Evolutionary conservation across 345 rosid genomes (phyloP).

Genomic region (Brassica incana): DNA sequence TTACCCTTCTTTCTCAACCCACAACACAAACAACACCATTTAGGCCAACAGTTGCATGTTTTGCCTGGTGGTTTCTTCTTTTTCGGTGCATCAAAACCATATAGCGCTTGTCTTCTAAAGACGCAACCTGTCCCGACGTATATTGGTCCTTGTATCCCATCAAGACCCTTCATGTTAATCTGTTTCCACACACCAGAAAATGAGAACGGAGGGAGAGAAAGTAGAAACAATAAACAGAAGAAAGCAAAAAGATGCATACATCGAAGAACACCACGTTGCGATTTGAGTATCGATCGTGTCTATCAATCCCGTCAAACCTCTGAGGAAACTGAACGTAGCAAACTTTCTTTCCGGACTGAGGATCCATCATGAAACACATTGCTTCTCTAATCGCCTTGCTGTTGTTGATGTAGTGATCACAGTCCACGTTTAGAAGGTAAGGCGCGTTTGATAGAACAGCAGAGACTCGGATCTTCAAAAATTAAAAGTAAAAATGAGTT

Average conservation of each 20-base stretch:
- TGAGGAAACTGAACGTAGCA: slow-evolving; percentile 99
- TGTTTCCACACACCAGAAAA: slow-evolving; percentile 34
- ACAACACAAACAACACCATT: slow-evolving; percentile 79
- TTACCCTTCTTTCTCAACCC: slow-evolving; percentile 76
- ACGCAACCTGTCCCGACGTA: slow-evolving; percentile 98
- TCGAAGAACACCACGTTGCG: slow-evolving; percentile 93
- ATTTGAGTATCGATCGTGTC: slow-evolving; percentile 93
- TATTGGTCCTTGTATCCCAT: slow-evolving; percentile 96
- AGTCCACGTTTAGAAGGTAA: slow-evolving; percentile 83
- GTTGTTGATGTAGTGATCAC: slow-evolving; percentile 96
- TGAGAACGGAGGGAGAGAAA: slow-evolving; percentile 4
- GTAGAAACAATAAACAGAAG: neutral
- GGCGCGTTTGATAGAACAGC: slow-evolving; percentile 96
- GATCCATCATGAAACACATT: slow-evolving; percentile 99
- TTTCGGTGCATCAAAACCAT: slow-evolving; percentile 87
- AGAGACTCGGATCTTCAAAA: slow-evolving; percentile 74
- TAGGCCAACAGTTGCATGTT: slow-evolving; percentile 97
- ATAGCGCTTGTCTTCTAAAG: slow-evolving; percentile 91
- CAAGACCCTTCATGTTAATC: slow-evolving; percentile 99
- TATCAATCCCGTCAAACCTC: slow-evolving; percentile 96
- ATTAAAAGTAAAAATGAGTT: neutral
- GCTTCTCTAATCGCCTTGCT: slow-evolving; percentile 91
- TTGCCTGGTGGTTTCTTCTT: slow-evolving; percentile 86
- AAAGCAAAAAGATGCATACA: slow-evolving; percentile 51
- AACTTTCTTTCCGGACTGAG: slow-evolving; percentile 80